These are phyloP conservation scores for Starmerella tilneyi DNA, from an alignment of 805 yeast genomes.

Conservation along the genomic window DNA sequence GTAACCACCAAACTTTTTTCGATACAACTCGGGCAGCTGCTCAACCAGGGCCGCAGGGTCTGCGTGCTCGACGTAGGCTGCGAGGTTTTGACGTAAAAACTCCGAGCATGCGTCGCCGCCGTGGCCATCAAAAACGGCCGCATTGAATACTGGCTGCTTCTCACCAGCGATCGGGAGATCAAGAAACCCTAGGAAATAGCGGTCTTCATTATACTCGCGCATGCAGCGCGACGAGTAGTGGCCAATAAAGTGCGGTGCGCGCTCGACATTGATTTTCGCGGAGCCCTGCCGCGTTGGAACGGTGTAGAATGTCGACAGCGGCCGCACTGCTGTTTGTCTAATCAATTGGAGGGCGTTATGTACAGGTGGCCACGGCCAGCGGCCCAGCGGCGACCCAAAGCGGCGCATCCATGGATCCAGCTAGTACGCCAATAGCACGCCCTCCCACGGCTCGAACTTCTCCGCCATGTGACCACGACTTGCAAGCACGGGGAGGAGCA, in stretches of 20 bases:
- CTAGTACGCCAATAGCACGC: neutral
- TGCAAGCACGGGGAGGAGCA: too few relatives aligned
- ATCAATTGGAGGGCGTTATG: neutral
- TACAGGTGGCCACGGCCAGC: neutral
- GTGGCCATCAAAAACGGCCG: slow-evolving; percentile 86
- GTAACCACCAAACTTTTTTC: slow-evolving; percentile 59
- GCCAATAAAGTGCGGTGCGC: slow-evolving; percentile 68
- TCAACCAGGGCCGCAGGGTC: slow-evolving; percentile 33
- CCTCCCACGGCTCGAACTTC: too few relatives aligned
- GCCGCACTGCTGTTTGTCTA: neutral
- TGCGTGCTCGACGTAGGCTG: slow-evolving; percentile 40
- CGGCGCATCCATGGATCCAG: slow-evolving; percentile 7
- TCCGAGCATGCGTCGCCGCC: slow-evolving; percentile 73
- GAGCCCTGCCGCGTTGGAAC: slow-evolving; percentile 18
- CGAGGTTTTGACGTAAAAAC: slow-evolving; percentile 47
- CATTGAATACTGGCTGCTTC: slow-evolving; percentile 45
- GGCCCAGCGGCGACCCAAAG: slow-evolving; percentile 2
- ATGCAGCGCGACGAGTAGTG: slow-evolving; percentile 68
- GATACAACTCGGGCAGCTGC: slow-evolving; percentile 45
- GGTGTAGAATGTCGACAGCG: slow-evolving; percentile 18
- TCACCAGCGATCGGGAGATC: slow-evolving; percentile 28
- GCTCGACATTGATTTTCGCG: slow-evolving; percentile 46
- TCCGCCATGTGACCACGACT: too few relatives aligned
- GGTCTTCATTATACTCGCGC: slow-evolving; percentile 72
- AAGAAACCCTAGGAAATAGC: slow-evolving; percentile 55